These are phyloP conservation scores for Saksenaea oblongispora DNA, from an alignment of 371 early-diverging fungal genomes.

Conservation along the genomic window DNA sequence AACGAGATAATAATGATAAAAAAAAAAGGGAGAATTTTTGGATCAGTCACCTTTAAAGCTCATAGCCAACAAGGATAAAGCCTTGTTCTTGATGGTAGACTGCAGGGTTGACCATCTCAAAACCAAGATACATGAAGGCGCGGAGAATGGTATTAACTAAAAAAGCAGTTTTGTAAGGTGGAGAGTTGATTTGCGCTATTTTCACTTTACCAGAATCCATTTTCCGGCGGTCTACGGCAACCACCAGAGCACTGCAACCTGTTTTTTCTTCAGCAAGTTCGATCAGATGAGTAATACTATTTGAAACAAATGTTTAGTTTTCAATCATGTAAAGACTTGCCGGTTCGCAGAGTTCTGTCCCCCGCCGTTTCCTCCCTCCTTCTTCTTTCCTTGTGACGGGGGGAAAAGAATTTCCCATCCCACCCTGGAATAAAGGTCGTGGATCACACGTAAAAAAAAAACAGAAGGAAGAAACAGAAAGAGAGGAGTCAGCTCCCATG, in stretches of 20 bases:
- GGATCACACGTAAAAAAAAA: conserved; percentile 2
- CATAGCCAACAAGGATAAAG: conserved; percentile 44
- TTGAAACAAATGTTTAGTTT: not conserved
- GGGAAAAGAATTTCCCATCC: conserved; percentile 3
- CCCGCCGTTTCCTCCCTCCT: conserved; percentile 1
- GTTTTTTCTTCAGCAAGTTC: conserved; percentile 54
- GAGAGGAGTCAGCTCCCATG: conserved; percentile 1
- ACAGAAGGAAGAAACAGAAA: conserved; percentile 2
- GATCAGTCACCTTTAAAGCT: conserved; percentile 8
- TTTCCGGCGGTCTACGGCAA: conserved; percentile 30
- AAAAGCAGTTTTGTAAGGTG: conserved; percentile 5
- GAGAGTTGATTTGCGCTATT: not conserved
- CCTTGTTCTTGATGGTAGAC: conserved; percentile 41
- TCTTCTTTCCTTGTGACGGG: conserved; percentile 4
- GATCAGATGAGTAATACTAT: conserved; percentile 46
- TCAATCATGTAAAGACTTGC: not conserved
- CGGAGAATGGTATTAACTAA: conserved; percentile 21
- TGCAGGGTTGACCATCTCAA: conserved; percentile 46
- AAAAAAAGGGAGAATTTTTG: not conserved
- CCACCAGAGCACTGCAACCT: conserved; percentile 39
- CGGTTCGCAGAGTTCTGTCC: not conserved
- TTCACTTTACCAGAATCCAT: conserved; percentile 9
- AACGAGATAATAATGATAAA: not conserved
- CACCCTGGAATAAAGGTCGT: conserved; percentile 3
- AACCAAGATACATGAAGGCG: conserved; percentile 56